Conservation (phyloP, 805 yeast species). For the Danielia oregonensis region DNA sequence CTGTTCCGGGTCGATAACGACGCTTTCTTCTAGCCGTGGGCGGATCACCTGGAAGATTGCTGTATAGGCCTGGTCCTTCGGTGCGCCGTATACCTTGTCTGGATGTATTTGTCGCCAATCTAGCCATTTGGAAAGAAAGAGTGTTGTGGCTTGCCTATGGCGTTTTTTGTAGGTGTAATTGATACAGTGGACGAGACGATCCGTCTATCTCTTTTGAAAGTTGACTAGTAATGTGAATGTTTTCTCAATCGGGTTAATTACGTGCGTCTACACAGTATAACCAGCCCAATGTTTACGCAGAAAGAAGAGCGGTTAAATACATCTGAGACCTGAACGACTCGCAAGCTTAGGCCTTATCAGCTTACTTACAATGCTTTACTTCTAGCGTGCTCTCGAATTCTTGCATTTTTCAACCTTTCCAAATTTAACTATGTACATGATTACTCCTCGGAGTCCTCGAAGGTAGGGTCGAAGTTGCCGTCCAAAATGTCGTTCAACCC, state of each 20-base stretch:
- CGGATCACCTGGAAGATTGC: slow-evolving; percentile 57
- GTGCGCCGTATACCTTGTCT: not conserved
- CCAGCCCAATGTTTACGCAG: slow-evolving; percentile 8
- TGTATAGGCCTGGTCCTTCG: slow-evolving; percentile 33
- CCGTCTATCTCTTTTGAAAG: too few species aligned
- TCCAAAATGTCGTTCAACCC: slow-evolving; percentile 48
- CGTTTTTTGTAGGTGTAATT: too few species aligned
- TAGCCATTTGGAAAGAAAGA: not conserved
- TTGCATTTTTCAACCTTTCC: not conserved
- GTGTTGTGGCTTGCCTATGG: too few species aligned
- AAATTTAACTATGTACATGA: slow-evolving; percentile 1
- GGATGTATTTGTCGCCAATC: not conserved
- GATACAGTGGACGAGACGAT: too few species aligned
- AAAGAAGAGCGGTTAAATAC: too few species aligned
- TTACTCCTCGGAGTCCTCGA: slow-evolving; percentile 1
- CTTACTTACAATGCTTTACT: not conserved
- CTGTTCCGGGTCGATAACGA: slow-evolving; percentile 59
- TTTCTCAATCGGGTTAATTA: slow-evolving; percentile 5
- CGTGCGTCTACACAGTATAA: slow-evolving; percentile 4
- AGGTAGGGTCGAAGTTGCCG: slow-evolving; percentile 36
- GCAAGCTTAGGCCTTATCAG: too few species aligned
- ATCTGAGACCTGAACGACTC: too few species aligned
- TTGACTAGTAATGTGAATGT: not conserved
- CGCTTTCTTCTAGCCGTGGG: slow-evolving; percentile 29
- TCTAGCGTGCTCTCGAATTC: not conserved